Evolutionary conservation across 768 basidiomycete species (phyloP).

Genomic region (Mycena leptocephala): DNA sequence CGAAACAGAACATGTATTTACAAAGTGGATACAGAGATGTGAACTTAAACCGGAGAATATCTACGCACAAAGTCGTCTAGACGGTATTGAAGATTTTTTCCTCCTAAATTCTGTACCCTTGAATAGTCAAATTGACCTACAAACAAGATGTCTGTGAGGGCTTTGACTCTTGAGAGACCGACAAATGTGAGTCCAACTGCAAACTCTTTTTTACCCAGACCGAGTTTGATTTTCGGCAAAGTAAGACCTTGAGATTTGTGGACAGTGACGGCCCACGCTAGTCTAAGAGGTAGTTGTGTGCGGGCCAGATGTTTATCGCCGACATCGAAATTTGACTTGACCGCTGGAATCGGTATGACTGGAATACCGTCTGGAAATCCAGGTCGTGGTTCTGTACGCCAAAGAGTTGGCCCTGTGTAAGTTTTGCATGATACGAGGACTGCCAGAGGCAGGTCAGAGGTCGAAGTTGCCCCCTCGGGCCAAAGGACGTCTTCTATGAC

Average conservation of each 20-base stretch:
- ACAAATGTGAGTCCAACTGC: constrained; percentile 35
- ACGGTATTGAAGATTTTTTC: constrained; percentile 1
- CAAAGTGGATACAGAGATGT: background rate
- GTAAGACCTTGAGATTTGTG: constrained; percentile 87
- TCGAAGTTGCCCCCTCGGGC: constrained; percentile 14
- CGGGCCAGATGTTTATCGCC: constrained; percentile 17
- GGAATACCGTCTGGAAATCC: constrained; percentile 29
- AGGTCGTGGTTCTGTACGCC: constrained; percentile 15
- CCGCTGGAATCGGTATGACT: constrained; percentile 30
- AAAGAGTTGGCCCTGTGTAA: constrained; percentile 38
- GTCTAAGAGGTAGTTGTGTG: constrained; percentile 67
- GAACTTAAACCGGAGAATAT: background rate
- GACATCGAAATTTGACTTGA: constrained; percentile 30
- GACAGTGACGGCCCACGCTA: constrained; percentile 83
- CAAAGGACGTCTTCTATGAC: constrained; percentile 36
- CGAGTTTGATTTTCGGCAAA: constrained; percentile 75
- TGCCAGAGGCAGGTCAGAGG: constrained; percentile 32
- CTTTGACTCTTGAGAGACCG: constrained; percentile 29
- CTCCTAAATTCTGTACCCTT: background rate
- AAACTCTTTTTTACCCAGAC: constrained; percentile 57
- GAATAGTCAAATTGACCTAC: constrained; percentile 22
- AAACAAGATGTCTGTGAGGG: constrained; percentile 3
- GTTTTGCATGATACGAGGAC: constrained; percentile 34
- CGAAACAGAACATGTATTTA: no score
- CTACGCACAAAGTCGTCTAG: constrained; percentile 15